Evolutionary conservation across 441 rosid genomes (phyloP).

Genomic region (Gossypium davidsonii): DNA sequence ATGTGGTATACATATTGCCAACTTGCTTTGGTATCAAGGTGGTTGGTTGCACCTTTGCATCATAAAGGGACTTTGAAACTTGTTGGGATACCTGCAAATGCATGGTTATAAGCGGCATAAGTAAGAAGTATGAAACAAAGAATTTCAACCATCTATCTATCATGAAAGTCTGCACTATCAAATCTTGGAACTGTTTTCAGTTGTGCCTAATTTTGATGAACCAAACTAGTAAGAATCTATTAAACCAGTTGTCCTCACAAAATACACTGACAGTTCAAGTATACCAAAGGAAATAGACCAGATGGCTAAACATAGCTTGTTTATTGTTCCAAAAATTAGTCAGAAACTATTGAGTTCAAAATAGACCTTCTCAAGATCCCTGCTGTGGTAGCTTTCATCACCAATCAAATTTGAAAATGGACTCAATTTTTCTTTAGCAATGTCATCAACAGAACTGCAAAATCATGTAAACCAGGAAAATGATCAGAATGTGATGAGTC

Average conservation of each 20-base stretch:
- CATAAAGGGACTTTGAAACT: slow-evolving; percentile 74
- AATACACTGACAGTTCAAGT: neutral
- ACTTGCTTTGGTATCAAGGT: slow-evolving; percentile 90
- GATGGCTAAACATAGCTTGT: neutral
- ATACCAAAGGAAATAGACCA: neutral
- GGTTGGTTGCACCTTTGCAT: slow-evolving; percentile 75
- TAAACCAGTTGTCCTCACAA: too few relatives aligned
- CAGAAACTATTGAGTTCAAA: neutral
- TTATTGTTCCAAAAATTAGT: neutral
- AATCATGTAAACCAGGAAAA: slow-evolving; percentile 15
- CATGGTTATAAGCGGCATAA: slow-evolving; percentile 16
- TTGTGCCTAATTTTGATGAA: too few relatives aligned
- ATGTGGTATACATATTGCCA: slow-evolving; percentile 98
- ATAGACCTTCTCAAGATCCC: slow-evolving; percentile 94
- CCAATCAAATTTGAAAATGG: slow-evolving; percentile 70
- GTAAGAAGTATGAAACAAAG: slow-evolving; percentile 13
- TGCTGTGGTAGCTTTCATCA: slow-evolving; percentile 85
- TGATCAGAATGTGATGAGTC: slow-evolving; percentile 6
- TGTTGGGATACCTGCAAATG: slow-evolving; percentile 71
- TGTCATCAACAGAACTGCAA: slow-evolving; percentile 72
- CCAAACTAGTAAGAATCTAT: too few relatives aligned
- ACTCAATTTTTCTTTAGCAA: slow-evolving; percentile 63
- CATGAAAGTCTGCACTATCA: too few relatives aligned
- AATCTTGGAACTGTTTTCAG: too few relatives aligned
- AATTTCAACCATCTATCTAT: neutral